Evolutionary conservation across 129 eudicot genomes (phyloP).

Genomic region (Rutidosis leptorrhynchoides): DNA sequence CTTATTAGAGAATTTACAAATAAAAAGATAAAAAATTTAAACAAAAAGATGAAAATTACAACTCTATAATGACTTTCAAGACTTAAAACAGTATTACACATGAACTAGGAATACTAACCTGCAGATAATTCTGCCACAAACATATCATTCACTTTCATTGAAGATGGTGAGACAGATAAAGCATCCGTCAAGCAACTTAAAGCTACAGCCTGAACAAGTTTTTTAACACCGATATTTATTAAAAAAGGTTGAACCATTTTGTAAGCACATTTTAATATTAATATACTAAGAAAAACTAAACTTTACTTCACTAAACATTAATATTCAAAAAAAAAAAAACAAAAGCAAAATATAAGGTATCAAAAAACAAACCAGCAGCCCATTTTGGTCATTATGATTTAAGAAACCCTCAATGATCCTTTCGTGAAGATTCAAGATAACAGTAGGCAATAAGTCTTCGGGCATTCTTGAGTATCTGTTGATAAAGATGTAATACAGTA

Average conservation of each 20-base stretch:
- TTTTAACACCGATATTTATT: neutral
- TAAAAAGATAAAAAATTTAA: neutral
- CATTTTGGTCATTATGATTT: conserved; percentile 54
- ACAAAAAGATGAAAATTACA: neutral
- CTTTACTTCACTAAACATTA: neutral
- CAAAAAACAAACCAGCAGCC: conserved; percentile 68
- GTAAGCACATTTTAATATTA: neutral
- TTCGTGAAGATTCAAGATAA: conserved; percentile 56
- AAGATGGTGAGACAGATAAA: conserved; percentile 72
- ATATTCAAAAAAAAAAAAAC: neutral
- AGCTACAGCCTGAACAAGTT: conserved; percentile 57
- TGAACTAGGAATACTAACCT: conserved; percentile 43
- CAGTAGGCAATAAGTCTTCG: conserved; percentile 55
- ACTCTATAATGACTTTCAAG: conserved; percentile 3
- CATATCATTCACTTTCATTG: conserved; percentile 61
- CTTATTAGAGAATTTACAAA: neutral
- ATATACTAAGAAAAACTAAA: neutral
- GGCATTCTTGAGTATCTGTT: conserved; percentile 87
- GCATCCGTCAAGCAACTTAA: conserved; percentile 74
- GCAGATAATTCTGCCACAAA: conserved; percentile 58
- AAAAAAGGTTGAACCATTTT: neutral
- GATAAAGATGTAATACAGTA: conserved; percentile 18
- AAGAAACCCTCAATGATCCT: conserved; percentile 59
- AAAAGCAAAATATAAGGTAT: conserved; percentile 13
- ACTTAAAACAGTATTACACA: no score